phyloP scores from a whole-genome alignment of 208 protist species.

The Strigomonas culicis region DNA sequence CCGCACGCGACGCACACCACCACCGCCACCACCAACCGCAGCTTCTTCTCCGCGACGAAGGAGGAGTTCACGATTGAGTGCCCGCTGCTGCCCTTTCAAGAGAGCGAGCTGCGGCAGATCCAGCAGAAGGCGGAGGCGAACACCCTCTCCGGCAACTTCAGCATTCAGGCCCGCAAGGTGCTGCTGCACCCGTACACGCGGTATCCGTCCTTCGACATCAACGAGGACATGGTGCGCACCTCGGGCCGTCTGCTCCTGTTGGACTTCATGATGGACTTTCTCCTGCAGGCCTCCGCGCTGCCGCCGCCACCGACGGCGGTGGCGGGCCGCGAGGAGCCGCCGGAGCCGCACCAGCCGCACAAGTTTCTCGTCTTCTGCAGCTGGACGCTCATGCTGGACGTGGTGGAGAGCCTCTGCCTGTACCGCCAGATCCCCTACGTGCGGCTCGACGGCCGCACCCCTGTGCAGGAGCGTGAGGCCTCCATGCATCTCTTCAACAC shows the following conservation, averaged over 20 bases:
- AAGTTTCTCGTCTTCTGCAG: slow-evolving; percentile 96
- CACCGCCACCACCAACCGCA: not conserved
- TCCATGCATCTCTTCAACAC: slow-evolving; percentile 86
- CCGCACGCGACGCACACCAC: too few species aligned
- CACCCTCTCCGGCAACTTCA: slow-evolving; percentile 30
- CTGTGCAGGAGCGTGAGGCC: slow-evolving; percentile 47
- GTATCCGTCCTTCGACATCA: slow-evolving; percentile 49
- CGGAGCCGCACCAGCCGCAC: slow-evolving; percentile 14
- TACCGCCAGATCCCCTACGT: slow-evolving; percentile 43
- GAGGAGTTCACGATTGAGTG: slow-evolving; percentile 22
- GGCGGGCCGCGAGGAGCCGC: too few species aligned
- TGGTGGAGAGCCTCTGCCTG: slow-evolving; percentile 66
- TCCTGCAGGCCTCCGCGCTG: slow-evolving; percentile 15
- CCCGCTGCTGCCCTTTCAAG: slow-evolving; percentile 43
- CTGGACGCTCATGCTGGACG: slow-evolving; percentile 81
- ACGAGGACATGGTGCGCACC: slow-evolving; percentile 55
- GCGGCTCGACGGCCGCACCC: slow-evolving; percentile 63
- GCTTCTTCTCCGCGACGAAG: not conserved
- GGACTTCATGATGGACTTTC: slow-evolving; percentile 78
- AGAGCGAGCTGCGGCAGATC: slow-evolving; percentile 22
- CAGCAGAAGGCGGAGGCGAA: slow-evolving; percentile 15
- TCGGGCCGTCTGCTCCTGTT: slow-evolving; percentile 82
- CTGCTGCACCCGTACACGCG: slow-evolving; percentile 87
- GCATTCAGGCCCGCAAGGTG: slow-evolving; percentile 58
- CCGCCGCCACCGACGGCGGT: not conserved